Evolutionary conservation across 495 filamentous ascomycete species (phyloP), one percentile per base, ranked within the genome.

Genomic region (Pyrenopolyporus hunteri): DNA sequence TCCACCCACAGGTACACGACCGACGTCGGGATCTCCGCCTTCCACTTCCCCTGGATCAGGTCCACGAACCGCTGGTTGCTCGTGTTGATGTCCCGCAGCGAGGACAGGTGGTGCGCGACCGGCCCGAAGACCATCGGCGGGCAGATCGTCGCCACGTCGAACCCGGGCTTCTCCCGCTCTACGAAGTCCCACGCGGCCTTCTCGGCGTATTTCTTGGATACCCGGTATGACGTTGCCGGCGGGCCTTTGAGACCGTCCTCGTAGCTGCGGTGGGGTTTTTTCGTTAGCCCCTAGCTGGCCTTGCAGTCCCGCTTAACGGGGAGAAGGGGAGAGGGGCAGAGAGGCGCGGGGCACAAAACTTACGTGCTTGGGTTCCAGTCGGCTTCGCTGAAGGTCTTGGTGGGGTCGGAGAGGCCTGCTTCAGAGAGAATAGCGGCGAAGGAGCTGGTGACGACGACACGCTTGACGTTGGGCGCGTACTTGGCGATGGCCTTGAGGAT

Each of bases 331-430:
- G n/a, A n/a, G n/a, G n/a, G n/a, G n/a, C n/a, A n/a, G n/a, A n/a
- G n/a, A n/a, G n/a, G n/a, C n/a, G n/a, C n/a, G n/a, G n/a, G n/a
- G n/a, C n/a, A n/a, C n/a, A n/a, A n/a, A 14, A 49, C 45, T 49
- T 8, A 49, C 45, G 91, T 93, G 3, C 91, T 81, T 0, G 91
- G 91, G 74, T 94, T 94, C 93, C 93, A 98, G 40, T 87, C 85
- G 14, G 77, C 74, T 68, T 95, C 91, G 49, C 78, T 79, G 70
- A 91, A 95, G 11, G 78, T 78, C 61, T 84, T 80, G 39, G 78
- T 79, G 0, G 79, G 68, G 53, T 76, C 66, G 11, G 28, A 19
- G 0, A 74, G 45, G 14, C 63, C 50, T 7, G 63, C 22, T n/a
- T 76, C 64, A 48, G 89, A 74, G 37, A 90, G 40, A 56, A 95